phyloP scores from a whole-genome alignment of 805 yeast genomes.

The Kodamaea lidongshanica region DNA sequence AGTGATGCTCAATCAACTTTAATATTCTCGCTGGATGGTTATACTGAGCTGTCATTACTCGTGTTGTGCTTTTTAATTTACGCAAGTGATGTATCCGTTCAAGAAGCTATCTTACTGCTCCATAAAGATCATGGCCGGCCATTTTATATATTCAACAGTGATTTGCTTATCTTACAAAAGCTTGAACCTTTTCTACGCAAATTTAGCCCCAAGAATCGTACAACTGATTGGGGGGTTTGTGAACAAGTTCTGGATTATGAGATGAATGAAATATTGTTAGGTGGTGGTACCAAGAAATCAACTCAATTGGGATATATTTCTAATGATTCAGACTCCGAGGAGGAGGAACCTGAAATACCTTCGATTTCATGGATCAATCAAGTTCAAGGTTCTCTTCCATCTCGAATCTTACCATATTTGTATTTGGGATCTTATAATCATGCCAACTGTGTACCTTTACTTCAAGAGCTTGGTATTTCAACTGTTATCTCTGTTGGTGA shows the following conservation, averaged over 20 bases:
- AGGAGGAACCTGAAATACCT: constrained; percentile 9
- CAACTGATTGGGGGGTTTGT: constrained; percentile 23
- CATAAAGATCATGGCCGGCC: constrained; percentile 68
- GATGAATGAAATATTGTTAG: constrained; percentile 30
- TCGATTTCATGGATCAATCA: constrained; percentile 31
- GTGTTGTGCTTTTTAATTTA: constrained; percentile 67
- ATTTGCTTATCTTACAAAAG: constrained; percentile 58
- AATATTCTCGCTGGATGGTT: constrained; percentile 83
- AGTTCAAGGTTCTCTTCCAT: constrained; percentile 70
- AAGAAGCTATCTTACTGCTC: constrained; percentile 59
- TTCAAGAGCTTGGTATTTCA: constrained; percentile 60
- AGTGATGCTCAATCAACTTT: constrained; percentile 39
- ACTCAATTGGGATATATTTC: constrained; percentile 25
- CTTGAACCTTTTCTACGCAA: constrained; percentile 55
- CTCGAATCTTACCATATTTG: constrained; percentile 73
- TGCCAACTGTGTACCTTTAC: constrained; percentile 64
- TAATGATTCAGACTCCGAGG: constrained; percentile 16
- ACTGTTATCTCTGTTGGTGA: constrained; percentile 88
- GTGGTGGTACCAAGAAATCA: constrained; percentile 8
- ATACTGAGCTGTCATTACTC: constrained; percentile 82
- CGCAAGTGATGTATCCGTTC: constrained; percentile 51
- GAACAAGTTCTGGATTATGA: constrained; percentile 27
- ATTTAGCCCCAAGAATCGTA: constrained; percentile 46
- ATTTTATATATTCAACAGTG: constrained; percentile 75
- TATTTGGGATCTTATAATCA: constrained; percentile 81